Evolutionary conservation across 2,329 filamentous ascomycete genomes (phyloP).

Genomic region (Colletotrichum plurivorum): DNA sequence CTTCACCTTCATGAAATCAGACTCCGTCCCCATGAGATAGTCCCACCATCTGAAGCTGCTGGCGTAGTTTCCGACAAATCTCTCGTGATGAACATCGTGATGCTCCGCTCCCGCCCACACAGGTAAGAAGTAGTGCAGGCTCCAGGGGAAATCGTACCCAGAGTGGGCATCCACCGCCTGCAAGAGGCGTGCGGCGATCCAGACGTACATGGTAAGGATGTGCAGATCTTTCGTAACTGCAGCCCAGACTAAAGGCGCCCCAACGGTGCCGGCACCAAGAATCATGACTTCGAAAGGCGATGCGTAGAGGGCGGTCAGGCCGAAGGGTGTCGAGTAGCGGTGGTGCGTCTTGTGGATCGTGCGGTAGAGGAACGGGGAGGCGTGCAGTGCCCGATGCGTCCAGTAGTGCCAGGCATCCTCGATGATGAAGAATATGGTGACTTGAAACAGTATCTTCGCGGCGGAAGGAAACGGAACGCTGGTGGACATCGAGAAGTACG

Average conservation of each 20-base stretch:
- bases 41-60: conserved; percentile 94
- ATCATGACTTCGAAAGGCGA: conserved; percentile 98
- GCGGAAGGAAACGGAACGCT: conserved; percentile 88
- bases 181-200: conserved; percentile 93
- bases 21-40: neutral
- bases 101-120: conserved; percentile 98
- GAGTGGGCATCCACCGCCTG: conserved; percentile 98
- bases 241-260: conserved; percentile 86
- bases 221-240: conserved; percentile 88
- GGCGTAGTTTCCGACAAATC: conserved; percentile 88
- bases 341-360: conserved; percentile 99
- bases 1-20: neutral
- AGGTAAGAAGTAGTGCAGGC: conserved; percentile 92
- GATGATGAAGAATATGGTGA: conserved; percentile 92
- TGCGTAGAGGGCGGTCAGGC: conserved; percentile 95
- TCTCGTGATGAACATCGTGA: conserved; percentile 97
- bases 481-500: conserved; percentile 90
- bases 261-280: conserved; percentile 88
- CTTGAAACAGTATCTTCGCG: conserved; percentile 90
- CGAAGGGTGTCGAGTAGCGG: conserved; percentile 97
- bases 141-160: conserved; percentile 99
- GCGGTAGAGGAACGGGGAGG: conserved; percentile 94
- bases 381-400: conserved; percentile 92
- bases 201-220: conserved; percentile 96
- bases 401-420: conserved; percentile 99